Evolutionary conservation across 129 eudicot genomes (phyloP).

Genomic region (Artemisia argyi): DNA sequence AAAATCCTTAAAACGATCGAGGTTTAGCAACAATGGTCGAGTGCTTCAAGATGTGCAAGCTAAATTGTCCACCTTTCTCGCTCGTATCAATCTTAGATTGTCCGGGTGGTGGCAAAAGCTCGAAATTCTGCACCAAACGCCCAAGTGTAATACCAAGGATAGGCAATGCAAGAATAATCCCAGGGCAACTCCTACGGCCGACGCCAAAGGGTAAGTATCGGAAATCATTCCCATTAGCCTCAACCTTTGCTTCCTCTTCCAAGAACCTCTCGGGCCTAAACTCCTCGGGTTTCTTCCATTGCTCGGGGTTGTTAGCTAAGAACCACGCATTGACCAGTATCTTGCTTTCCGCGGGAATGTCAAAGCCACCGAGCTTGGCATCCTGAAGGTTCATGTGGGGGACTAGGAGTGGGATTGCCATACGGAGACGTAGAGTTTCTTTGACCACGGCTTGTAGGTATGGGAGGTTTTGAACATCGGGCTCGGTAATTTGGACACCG

Average conservation of each 20-base stretch:
- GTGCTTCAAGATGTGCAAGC: slow-evolving; percentile 72
- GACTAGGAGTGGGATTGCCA: slow-evolving; percentile 92
- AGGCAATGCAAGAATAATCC: slow-evolving; percentile 88
- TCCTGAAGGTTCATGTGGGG: slow-evolving; percentile 97
- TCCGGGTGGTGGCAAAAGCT: slow-evolving; percentile 90
- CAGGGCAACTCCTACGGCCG: slow-evolving; percentile 94
- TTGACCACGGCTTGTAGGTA: slow-evolving; percentile 93
- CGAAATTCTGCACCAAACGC: slow-evolving; percentile 88
- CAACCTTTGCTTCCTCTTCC: slow-evolving; percentile 87
- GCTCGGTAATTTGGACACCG: slow-evolving; percentile 75
- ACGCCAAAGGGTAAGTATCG: slow-evolving; percentile 87
- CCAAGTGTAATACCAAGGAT: slow-evolving; percentile 84
- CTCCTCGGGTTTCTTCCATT: slow-evolving; percentile 88
- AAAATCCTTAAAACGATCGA: slow-evolving; percentile 45
- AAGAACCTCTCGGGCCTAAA: slow-evolving; percentile 95
- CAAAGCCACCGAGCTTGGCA: slow-evolving; percentile 74
- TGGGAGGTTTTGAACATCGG: slow-evolving; percentile 74
- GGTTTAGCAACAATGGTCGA: slow-evolving; percentile 81
- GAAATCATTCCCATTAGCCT: slow-evolving; percentile 86
- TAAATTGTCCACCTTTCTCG: slow-evolving; percentile 92
- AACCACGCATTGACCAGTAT: slow-evolving; percentile 90
- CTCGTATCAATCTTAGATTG: slow-evolving; percentile 64
- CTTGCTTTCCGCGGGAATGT: slow-evolving; percentile 93
- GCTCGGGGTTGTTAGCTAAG: slow-evolving; percentile 86
- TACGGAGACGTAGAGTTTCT: slow-evolving; percentile 89